Evolutionary conservation across 2,329 filamentous ascomycete genomes (phyloP).

Genomic region (Cyclaneusma minus): DNA sequence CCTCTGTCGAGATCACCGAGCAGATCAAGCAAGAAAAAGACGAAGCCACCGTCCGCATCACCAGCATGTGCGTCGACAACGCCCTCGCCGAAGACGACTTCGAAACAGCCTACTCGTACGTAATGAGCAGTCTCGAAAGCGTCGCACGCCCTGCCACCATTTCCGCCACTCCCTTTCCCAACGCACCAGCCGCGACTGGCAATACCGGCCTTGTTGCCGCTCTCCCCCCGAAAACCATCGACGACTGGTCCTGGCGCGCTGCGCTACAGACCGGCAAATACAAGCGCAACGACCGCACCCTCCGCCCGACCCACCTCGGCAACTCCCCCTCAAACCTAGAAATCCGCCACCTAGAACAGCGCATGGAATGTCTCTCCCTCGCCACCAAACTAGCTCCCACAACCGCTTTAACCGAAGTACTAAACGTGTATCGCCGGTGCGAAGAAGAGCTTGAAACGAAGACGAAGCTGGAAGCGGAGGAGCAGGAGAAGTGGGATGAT

Average conservation of each 20-base stretch:
- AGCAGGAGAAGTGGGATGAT: constrained; percentile 57
- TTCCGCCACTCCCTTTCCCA: constrained; percentile 3
- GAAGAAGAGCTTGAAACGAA: constrained; percentile 61
- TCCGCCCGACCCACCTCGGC: constrained; percentile 42
- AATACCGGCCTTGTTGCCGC: constrained; percentile 13
- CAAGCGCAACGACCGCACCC: constrained; percentile 35
- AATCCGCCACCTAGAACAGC: constrained; percentile 62
- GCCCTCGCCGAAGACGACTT: constrained; percentile 66
- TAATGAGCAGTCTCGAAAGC: constrained; percentile 50
- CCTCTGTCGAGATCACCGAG: constrained; percentile 4
- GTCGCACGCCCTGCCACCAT: constrained; percentile 16
- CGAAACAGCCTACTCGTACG: constrained; percentile 75
- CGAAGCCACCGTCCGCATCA: constrained; percentile 48
- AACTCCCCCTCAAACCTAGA: constrained; percentile 42
- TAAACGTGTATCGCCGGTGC: constrained; percentile 60
- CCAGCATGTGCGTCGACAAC: constrained; percentile 67
- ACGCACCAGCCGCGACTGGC: constrained; percentile 8
- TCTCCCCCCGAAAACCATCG: constrained; percentile 19
- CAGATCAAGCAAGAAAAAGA: constrained; percentile 17
- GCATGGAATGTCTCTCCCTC: constrained; percentile 64
- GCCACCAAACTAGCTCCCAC: constrained; percentile 61
- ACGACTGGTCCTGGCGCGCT: constrained; percentile 65
- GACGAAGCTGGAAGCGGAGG: constrained; percentile 48
- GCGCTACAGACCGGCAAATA: constrained; percentile 68
- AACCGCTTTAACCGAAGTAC: constrained; percentile 54